A percentile compares a stretch with the other conserved stretches of the same genome.
Conservation (phyloP, 2,329 filamentous ascomycete species). For the Aspergillus puulaauensis region DNA sequence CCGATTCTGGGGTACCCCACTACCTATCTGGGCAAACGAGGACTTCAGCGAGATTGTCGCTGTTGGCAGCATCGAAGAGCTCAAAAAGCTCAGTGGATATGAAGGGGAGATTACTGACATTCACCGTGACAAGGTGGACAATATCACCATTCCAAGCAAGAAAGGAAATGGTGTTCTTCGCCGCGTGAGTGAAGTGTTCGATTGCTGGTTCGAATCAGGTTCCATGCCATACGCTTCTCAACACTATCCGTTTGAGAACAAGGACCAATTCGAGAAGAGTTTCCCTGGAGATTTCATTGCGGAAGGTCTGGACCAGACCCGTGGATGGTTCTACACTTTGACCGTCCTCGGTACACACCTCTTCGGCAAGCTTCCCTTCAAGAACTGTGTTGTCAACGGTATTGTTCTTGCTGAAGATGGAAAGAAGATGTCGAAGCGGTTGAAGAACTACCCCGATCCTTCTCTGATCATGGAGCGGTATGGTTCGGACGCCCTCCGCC, state of each 20-base stretch:
- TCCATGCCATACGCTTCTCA: slow-evolving; percentile 92
- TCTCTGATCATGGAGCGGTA: slow-evolving; percentile 79
- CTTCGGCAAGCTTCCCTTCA: slow-evolving; percentile 81
- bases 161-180: slow-evolving; percentile 79
- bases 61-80: slow-evolving; percentile 78
- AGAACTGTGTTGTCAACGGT: slow-evolving; percentile 95
- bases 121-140: slow-evolving; percentile 88
- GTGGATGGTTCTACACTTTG: slow-evolving; percentile 96
- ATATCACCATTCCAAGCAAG: slow-evolving; percentile 90
- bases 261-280: slow-evolving; percentile 72
- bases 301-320: slow-evolving; percentile 88
- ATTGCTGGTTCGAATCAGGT: slow-evolving; percentile 96
- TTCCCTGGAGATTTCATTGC: slow-evolving; percentile 95
- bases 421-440: slow-evolving; percentile 97
- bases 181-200: slow-evolving; percentile 85
- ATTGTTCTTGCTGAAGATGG: slow-evolving; percentile 92
- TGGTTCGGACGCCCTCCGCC: slow-evolving; percentile 84
- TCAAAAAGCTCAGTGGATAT: slow-evolving; percentile 84
- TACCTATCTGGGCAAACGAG: slow-evolving; percentile 89
- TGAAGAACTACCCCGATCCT: slow-evolving; percentile 95
- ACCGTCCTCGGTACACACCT: slow-evolving; percentile 85
- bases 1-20: slow-evolving; percentile 91
- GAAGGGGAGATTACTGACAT: slow-evolving; percentile 79
- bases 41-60: slow-evolving; percentile 85
- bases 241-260: slow-evolving; percentile 90